Percentiles rank a stretch among this genome's conserved stretches.
phyloP scores from a whole-genome alignment of 2,329 filamentous ascomycete species.

The Ascochyta clinopodiicola region DNA sequence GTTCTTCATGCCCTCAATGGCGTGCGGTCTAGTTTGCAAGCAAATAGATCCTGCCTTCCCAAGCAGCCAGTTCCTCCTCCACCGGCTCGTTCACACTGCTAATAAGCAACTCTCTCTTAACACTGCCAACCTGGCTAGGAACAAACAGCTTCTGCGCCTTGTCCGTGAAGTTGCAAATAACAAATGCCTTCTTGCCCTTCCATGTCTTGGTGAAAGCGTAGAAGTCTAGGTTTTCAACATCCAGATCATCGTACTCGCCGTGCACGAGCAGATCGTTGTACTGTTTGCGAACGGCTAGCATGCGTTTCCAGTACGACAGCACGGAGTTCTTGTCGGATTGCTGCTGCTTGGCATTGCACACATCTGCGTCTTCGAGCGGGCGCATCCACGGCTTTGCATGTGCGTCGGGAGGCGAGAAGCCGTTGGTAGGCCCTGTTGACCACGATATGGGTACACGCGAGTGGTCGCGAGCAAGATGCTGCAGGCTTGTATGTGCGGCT shows the following conservation, averaged over 20 bases:
- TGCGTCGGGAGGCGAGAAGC: constrained; percentile 60
- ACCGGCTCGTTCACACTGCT: constrained; percentile 25
- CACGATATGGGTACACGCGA: constrained; percentile 74
- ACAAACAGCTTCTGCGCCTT: constrained; percentile 41
- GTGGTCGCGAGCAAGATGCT: constrained; percentile 69
- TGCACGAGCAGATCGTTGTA: constrained; percentile 67
- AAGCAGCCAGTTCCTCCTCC: constrained; percentile 32
- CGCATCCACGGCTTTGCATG: constrained; percentile 66
- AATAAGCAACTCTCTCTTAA: constrained; percentile 39
- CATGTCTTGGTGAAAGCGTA: constrained; percentile 57
- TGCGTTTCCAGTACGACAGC: constrained; percentile 66
- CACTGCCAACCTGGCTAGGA: constrained; percentile 36
- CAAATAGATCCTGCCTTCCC: constrained; percentile 42
- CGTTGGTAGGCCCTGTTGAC: constrained; percentile 62
- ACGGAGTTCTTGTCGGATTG: constrained; percentile 53
- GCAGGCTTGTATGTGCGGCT: constrained; percentile 60
- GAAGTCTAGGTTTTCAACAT: constrained; percentile 60
- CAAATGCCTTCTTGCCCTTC: constrained; percentile 37
- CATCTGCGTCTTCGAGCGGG: constrained; percentile 60
- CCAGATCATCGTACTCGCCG: constrained; percentile 63
- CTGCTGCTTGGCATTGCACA: constrained; percentile 66
- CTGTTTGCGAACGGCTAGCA: constrained; percentile 62
- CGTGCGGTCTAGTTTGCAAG: constrained; percentile 8
- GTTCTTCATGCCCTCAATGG: neutral
- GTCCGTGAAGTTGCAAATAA: constrained; percentile 46